Evolutionary conservation across 2,329 filamentous ascomycete species (phyloP), one percentile per base, ranked within the genome.

Genomic region (Penicillium frequentans): DNA sequence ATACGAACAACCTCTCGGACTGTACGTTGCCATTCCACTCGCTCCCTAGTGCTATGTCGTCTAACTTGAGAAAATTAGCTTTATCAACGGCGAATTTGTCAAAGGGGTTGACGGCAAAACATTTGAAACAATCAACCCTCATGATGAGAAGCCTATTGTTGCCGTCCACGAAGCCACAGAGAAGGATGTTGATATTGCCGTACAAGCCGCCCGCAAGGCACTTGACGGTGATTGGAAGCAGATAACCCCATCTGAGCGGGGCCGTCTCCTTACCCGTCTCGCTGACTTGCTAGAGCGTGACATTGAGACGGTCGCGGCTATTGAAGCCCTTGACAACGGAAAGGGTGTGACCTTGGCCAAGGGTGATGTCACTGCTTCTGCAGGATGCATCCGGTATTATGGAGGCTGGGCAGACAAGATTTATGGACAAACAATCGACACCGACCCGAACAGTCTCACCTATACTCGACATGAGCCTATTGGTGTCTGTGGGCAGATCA

Each of bases 401-500:
- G 56, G 53, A 48, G 56, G 56, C 14, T 58, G 56, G 56, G 45
- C 53, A 4, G 56, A 58, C 13, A 58, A 58, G 37, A 48, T 48
- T 31, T 53, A 52, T 23, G 56, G 56, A 5, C 53, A 58, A 43
- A 58, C 56, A 0, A 58, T 58, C 9, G 56, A 58, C 8, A 56
- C 56, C 3, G 48, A 44, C 37, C 16, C n/a, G 3, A 52, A 52
- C 10, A 52, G 49, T 5, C 42, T 58, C 21, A 52, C 56, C 10
- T 58, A 58, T 21, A 58, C 56, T 2, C 48, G 42, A 21, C 56
- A 49, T 19, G 90, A 96, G 82, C 89, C 91, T n/a, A 78, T 86
- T 60, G 89, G 89, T 75, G 88, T 91, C 59, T 93, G 90, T 75
- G 91, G 87, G 9, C 45, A 49, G 76, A 93, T 93, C 73, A 93